Conservation (phyloP, 2,329 filamentous ascomycete genomes). For the Fusarium setosum region DNA sequence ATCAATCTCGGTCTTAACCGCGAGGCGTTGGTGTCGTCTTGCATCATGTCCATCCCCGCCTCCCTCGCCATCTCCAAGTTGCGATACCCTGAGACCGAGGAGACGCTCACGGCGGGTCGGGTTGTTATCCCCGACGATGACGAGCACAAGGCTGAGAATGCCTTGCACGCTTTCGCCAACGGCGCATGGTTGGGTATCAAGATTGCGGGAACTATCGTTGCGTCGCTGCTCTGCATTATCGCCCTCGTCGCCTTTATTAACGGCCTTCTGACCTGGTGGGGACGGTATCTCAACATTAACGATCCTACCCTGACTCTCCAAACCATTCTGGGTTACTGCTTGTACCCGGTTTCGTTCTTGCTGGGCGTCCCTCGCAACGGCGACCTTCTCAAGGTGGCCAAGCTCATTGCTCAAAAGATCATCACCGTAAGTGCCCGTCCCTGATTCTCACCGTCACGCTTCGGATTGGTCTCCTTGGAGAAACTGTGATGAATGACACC, state of each 20-base stretch:
- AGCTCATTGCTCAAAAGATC: slow-evolving; percentile 87
- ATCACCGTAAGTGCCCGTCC: slow-evolving; percentile 67
- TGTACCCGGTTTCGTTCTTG: slow-evolving; percentile 84
- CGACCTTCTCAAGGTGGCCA: slow-evolving; percentile 77
- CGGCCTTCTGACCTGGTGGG: slow-evolving; percentile 86
- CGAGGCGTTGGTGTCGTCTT: slow-evolving; percentile 88
- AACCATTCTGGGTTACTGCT: slow-evolving; percentile 80
- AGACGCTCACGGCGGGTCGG: slow-evolving; percentile 83
- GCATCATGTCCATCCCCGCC: slow-evolving; percentile 95
- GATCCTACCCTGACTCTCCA: slow-evolving; percentile 76
- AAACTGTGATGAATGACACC: slow-evolving; percentile 19
- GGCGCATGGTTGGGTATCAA: slow-evolving; percentile 89
- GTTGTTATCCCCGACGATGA: slow-evolving; percentile 85
- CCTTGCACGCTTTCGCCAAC: slow-evolving; percentile 85
- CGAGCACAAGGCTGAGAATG: slow-evolving; percentile 80
- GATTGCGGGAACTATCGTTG: slow-evolving; percentile 85
- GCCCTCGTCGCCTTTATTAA: slow-evolving; percentile 80
- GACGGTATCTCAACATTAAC: slow-evolving; percentile 79
- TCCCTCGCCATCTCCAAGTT: slow-evolving; percentile 91
- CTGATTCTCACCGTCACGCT: not conserved
- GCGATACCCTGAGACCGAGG: slow-evolving; percentile 88
- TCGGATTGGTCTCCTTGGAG: not conserved
- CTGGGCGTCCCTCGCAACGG: slow-evolving; percentile 76
- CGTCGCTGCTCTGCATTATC: slow-evolving; percentile 85
- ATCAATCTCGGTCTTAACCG: slow-evolving; percentile 85